A percentile compares a stretch with the other conserved stretches of the same genome.
phyloP scores from a whole-genome alignment of 768 basidiomycete genomes.

The Mrakia frigida region DNA sequence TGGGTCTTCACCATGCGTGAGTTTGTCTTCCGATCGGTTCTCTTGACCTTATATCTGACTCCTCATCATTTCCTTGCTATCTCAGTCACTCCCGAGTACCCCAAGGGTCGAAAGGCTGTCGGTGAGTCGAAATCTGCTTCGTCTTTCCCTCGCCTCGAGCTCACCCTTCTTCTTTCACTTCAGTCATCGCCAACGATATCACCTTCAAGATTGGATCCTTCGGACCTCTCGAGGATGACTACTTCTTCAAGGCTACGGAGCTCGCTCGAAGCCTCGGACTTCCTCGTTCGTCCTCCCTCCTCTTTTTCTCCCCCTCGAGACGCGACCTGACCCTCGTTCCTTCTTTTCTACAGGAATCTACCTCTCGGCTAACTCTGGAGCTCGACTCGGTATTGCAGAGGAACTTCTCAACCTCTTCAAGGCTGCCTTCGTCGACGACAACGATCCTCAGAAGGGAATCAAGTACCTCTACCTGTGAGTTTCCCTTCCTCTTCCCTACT shows the following conservation, averaged over 20 bases:
- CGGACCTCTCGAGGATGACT: constrained; percentile 90
- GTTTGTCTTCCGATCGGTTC: neutral
- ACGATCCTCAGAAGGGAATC: constrained; percentile 87
- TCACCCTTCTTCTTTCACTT: neutral
- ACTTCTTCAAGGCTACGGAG: constrained; percentile 90
- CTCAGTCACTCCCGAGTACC: constrained; percentile 64
- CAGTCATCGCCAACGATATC: constrained; percentile 88
- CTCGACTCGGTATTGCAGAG: constrained; percentile 91
- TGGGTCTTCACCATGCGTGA: constrained; percentile 92
- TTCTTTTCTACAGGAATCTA: constrained; percentile 54
- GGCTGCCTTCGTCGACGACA: constrained; percentile 78
- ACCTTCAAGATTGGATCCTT: constrained; percentile 98
- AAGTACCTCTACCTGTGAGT: constrained; percentile 77
- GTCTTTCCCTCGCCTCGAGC: neutral
- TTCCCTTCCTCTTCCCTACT: neutral
- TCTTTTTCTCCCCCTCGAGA: neutral
- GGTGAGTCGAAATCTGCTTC: constrained; percentile 39
- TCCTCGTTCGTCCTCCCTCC: constrained; percentile 54
- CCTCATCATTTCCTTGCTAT: neutral
- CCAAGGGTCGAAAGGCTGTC: constrained; percentile 75
- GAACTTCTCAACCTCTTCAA: constrained; percentile 83
- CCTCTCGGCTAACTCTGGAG: constrained; percentile 97
- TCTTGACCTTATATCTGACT: neutral
- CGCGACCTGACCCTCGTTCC: neutral
- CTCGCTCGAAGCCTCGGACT: constrained; percentile 83